Evolutionary conservation across 148 eudicot genomes (phyloP).

Genomic region (Cornus suecica): DNA sequence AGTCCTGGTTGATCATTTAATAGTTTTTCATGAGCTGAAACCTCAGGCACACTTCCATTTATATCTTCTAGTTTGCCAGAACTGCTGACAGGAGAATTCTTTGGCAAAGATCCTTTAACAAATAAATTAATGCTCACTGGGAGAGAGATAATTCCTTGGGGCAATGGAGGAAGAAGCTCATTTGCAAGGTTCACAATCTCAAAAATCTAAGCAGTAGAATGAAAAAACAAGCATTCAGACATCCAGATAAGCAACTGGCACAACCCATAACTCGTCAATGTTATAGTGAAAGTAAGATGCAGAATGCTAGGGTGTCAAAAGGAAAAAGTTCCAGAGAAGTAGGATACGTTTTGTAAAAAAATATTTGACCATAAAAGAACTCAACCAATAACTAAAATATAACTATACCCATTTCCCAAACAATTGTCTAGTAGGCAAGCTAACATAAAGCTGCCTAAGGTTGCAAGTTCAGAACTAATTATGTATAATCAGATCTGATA

Average conservation of each 20-base stretch:
- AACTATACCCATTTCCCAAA: background rate
- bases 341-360: no score
- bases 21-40: conserved; percentile 70
- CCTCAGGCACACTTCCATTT: conserved; percentile 46
- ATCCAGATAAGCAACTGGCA: background rate
- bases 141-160: conserved; percentile 83
- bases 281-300: background rate
- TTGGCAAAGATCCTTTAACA: conserved; percentile 58
- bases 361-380: no score
- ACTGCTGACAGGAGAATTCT: conserved; percentile 55
- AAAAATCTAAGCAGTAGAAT: conserved; percentile 51
- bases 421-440: background rate
- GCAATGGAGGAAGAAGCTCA: conserved; percentile 97
- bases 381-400: background rate
- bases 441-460: background rate
- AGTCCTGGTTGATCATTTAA: conserved; percentile 90
- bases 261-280: background rate
- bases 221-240: conserved; percentile 3
- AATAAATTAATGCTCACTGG: conserved; percentile 61
- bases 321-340: background rate
- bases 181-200: conserved; percentile 98
- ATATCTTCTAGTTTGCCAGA: conserved; percentile 65
- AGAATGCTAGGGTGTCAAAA: background rate
- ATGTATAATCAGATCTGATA: background rate
- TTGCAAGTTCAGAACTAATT: background rate